These are phyloP conservation scores for Coemansia sp. DNA, from an alignment of 371 early-diverging fungal species.

Conservation along the genomic window DNA sequence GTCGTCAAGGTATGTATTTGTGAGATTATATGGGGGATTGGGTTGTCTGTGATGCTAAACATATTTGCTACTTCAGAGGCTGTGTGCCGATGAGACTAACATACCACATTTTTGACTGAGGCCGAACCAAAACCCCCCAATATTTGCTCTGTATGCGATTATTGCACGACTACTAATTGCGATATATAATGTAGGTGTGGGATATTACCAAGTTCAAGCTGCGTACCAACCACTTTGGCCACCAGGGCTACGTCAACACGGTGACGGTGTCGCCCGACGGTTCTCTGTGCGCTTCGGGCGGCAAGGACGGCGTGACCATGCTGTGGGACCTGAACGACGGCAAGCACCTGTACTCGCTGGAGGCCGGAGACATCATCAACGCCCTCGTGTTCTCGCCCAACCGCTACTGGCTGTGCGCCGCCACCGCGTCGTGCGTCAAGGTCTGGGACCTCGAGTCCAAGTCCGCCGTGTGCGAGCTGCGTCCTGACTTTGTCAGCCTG, in stretches of 20 bases:
- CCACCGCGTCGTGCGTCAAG: constrained; percentile 94
- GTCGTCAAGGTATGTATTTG: constrained; percentile 85
- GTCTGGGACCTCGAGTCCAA: constrained; percentile 99
- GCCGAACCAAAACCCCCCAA: neutral
- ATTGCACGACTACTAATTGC: neutral
- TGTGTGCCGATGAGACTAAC: constrained; percentile 50
- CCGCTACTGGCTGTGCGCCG: constrained; percentile 99
- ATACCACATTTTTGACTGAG: constrained; percentile 19
- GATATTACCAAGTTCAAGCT: constrained; percentile 97
- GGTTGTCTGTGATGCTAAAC: constrained; percentile 45
- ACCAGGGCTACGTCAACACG: constrained; percentile 96
- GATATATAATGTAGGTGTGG: constrained; percentile 75
- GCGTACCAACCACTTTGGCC: constrained; percentile 98
- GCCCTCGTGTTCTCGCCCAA: constrained; percentile 98
- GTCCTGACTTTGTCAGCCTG: constrained; percentile 80
- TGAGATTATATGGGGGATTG: constrained; percentile 1
- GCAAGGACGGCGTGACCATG: constrained; percentile 98
- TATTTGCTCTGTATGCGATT: too few species aligned
- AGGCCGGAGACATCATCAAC: constrained; percentile 93
- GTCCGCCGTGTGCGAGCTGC: constrained; percentile 92
- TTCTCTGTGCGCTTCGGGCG: constrained; percentile 99
- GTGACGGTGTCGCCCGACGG: constrained; percentile 99
- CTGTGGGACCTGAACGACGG: constrained; percentile 99
- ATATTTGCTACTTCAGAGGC: constrained; percentile 58
- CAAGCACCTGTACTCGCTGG: constrained; percentile 98